A percentile compares a stretch with the other conserved stretches of the same genome.
Conservation (phyloP, 305 asterid species). For the Lippia alba region DNA sequence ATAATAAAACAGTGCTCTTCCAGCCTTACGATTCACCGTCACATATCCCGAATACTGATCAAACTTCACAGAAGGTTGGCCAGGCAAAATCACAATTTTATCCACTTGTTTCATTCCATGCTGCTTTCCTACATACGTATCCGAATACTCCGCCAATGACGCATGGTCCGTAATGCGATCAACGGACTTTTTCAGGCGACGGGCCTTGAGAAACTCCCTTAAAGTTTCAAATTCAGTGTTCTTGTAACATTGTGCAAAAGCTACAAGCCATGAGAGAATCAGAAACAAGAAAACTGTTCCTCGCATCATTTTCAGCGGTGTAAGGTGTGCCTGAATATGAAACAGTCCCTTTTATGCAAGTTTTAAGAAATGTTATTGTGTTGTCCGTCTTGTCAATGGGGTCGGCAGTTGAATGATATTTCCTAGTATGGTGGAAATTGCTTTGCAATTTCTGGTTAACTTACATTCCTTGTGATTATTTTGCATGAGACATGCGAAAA, state of each 20-base stretch:
- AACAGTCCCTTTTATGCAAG: neutral
- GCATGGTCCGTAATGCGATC: neutral
- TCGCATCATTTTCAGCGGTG: neutral
- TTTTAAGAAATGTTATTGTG: neutral
- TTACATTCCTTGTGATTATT: neutral
- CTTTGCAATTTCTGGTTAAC: too few relatives aligned
- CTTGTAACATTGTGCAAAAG: conserved; percentile 29
- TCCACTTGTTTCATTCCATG: conserved; percentile 46
- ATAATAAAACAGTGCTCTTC: conserved; percentile 56
- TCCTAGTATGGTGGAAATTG: neutral
- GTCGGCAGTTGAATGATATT: neutral
- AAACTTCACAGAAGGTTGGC: conserved; percentile 49
- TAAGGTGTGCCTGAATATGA: neutral
- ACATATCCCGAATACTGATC: conserved; percentile 59
- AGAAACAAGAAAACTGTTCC: conserved; percentile 5
- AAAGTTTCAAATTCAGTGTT: conserved; percentile 22
- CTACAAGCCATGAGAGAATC: conserved; percentile 7
- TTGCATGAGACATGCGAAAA: too few relatives aligned
- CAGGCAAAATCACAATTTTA: conserved; percentile 40
- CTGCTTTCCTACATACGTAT: conserved; percentile 42
- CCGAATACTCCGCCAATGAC: conserved; percentile 32
- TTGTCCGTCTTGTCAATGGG: neutral
- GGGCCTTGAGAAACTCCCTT: conserved; percentile 13
- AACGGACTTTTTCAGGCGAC: conserved; percentile 6
- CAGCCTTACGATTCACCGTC: conserved; percentile 54